Percentiles rank a stretch among this genome's conserved stretches.
These are phyloP conservation scores for Scutellaria galericulata DNA, from an alignment of 257 asterid genomes.

Conservation along the genomic window DNA sequence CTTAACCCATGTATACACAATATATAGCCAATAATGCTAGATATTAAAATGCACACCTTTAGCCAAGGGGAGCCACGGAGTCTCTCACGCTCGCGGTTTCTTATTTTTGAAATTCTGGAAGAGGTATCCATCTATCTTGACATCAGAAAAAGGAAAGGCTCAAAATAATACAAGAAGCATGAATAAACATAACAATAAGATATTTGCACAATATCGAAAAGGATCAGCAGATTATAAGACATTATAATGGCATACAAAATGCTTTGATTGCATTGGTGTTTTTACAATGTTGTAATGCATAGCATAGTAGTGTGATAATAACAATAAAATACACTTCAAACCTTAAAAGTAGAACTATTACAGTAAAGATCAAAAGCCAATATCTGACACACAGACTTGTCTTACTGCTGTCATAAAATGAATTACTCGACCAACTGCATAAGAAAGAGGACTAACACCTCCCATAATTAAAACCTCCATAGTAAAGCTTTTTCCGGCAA, in stretches of 20 bases:
- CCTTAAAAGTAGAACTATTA: slow-evolving; percentile 17
- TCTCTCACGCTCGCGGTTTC: slow-evolving; percentile 94
- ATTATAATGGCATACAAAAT: slow-evolving; percentile 12
- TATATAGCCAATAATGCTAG: slow-evolving; percentile 27
- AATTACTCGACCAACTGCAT: slow-evolving; percentile 24
- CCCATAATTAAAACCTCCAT: not conserved
- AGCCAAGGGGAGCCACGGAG: slow-evolving; percentile 99
- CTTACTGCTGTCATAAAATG: slow-evolving; percentile 15
- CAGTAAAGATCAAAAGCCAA: slow-evolving; percentile 1
- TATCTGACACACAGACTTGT: slow-evolving; percentile 19
- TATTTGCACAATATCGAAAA: slow-evolving; percentile 25
- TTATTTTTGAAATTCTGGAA: slow-evolving; percentile 85
- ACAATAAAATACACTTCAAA: slow-evolving; percentile 14
- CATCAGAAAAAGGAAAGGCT: slow-evolving; percentile 51
- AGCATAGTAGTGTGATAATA: slow-evolving; percentile 7
- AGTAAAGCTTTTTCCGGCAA: slow-evolving; percentile 10
- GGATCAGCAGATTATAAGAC: slow-evolving; percentile 24
- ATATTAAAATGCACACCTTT: slow-evolving; percentile 57
- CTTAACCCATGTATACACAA: not conserved
- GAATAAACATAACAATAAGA: slow-evolving; percentile 29
- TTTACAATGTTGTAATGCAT: not conserved
- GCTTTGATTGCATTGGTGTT: not conserved
- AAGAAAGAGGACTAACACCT: slow-evolving; percentile 14
- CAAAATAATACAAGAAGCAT: slow-evolving; percentile 30
- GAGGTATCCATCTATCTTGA: slow-evolving; percentile 98